Conservation (phyloP, 768 basidiomycete genomes). For the Collybiopsis luxurians region DNA sequence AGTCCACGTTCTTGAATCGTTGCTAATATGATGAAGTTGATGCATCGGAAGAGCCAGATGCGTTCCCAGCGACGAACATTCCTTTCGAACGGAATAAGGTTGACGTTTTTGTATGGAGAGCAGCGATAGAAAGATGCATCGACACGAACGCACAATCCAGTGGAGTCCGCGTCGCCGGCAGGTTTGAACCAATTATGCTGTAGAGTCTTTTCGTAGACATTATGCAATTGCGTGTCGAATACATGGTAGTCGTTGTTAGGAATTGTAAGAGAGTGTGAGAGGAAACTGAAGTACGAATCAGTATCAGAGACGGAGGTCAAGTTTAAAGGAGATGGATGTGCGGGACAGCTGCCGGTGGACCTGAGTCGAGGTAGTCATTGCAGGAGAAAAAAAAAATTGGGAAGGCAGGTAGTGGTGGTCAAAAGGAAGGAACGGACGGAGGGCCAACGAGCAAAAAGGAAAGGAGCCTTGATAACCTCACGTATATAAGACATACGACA, state of each 20-base stretch:
- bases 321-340: not conserved
- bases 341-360: not conserved
- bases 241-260: slow-evolving; percentile 71
- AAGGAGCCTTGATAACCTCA: not conserved
- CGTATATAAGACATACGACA: not conserved
- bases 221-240: slow-evolving; percentile 76
- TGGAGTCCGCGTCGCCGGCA: slow-evolving; percentile 63
- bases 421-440: not conserved
- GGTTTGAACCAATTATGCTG: slow-evolving; percentile 85
- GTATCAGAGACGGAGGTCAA: not conserved
- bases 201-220: slow-evolving; percentile 63
- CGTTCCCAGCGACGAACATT: slow-evolving; percentile 68
- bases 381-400: not conserved
- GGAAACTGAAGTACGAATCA: not conserved
- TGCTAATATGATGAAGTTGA: too few species aligned
- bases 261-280: slow-evolving; percentile 30
- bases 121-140: slow-evolving; percentile 58
- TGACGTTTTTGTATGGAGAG: slow-evolving; percentile 82
- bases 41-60: not conserved
- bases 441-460: not conserved
- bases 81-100: slow-evolving; percentile 74
- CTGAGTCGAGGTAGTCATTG: not conserved
- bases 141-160: slow-evolving; percentile 73
- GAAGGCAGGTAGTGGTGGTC: not conserved
- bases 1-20: slow-evolving; percentile 34